Conservation (phyloP, 805 yeast genomes). For the Schizosaccharomyces japonicus region DNA sequence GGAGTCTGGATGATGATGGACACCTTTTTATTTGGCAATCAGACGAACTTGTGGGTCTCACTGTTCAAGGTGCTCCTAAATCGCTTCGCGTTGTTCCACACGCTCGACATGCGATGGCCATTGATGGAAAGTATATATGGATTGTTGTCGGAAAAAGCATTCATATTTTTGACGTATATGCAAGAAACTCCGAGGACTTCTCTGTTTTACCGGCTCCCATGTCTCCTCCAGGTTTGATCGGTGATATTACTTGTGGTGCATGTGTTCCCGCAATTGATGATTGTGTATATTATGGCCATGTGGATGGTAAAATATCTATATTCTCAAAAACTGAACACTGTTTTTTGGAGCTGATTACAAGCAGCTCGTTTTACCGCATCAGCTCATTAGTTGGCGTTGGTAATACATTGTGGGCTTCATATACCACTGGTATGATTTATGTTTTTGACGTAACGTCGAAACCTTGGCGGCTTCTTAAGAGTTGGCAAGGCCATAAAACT, state of each 20-base stretch:
- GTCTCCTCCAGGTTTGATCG: slow-evolving; percentile 9
- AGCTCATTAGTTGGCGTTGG: slow-evolving; percentile 14
- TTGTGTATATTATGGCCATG: slow-evolving; percentile 19
- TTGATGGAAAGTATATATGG: slow-evolving; percentile 14
- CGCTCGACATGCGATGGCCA: slow-evolving; percentile 12
- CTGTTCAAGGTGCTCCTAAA: slow-evolving; percentile 13
- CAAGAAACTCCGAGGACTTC: slow-evolving; percentile 10
- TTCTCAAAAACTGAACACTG: slow-evolving; percentile 12
- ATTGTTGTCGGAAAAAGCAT: slow-evolving; percentile 16
- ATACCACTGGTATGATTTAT: slow-evolving; percentile 17
- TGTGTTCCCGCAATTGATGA: slow-evolving; percentile 11
- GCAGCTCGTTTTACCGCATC: slow-evolving; percentile 13
- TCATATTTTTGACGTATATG: slow-evolving; percentile 15
- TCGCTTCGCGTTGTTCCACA: slow-evolving; percentile 13
- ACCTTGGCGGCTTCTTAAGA: slow-evolving; percentile 17
- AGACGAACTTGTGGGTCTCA: slow-evolving; percentile 8
- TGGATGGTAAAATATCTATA: slow-evolving; percentile 18
- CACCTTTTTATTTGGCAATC: slow-evolving; percentile 17
- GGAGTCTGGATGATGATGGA: slow-evolving; percentile 20
- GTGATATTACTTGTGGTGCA: slow-evolving; percentile 16
- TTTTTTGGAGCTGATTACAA: slow-evolving; percentile 14
- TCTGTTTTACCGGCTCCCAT: slow-evolving; percentile 13
- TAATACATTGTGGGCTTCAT: slow-evolving; percentile 18
- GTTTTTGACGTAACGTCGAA: slow-evolving; percentile 14
- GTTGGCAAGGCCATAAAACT: slow-evolving; percentile 19